phyloP scores from a whole-genome alignment of 352 stramenopile species.

The Phytopythium aichiense region DNA sequence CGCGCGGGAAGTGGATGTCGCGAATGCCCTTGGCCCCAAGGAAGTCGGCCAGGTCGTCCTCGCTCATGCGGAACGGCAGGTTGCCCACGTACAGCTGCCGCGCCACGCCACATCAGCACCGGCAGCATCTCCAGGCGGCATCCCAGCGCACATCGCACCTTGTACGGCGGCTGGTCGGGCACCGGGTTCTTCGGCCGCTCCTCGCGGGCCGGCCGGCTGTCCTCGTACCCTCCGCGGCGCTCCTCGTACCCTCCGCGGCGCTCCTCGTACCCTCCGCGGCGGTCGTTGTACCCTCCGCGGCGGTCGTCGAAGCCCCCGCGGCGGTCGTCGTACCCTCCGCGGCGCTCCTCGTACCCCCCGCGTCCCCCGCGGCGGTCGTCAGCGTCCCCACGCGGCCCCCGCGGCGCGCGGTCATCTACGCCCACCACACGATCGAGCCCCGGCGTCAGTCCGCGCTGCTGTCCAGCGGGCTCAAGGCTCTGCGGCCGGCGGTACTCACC shows the following conservation, averaged over 20 bases:
- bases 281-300: constrained; percentile 24
- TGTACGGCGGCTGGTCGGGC: constrained; percentile 73
- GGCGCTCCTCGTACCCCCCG: constrained; percentile 8
- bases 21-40: constrained; percentile 48
- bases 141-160: constrained; percentile 25
- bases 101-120: background rate
- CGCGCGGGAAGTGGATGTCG: constrained; percentile 70
- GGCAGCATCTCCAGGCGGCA: background rate
- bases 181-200: constrained; percentile 72
- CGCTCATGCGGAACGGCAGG: constrained; percentile 61
- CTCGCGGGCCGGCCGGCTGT: constrained; percentile 14
- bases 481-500: constrained; percentile 8
- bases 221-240: constrained; percentile 26
- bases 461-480: too few relatives aligned
- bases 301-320: constrained; percentile 12
- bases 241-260: constrained; percentile 15
- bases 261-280: constrained; percentile 22
- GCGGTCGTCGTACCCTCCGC: constrained; percentile 12
- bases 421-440: too few relatives aligned
- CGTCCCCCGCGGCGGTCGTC: constrained; percentile 12
- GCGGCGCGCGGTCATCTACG: constrained; percentile 4
- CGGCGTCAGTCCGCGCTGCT: too few relatives aligned
- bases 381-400: constrained; percentile 14
- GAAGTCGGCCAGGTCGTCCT: constrained; percentile 73
- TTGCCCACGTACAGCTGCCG: constrained; percentile 77